Base-by-base conservation (phyloP, 768 basidiomycete genomes). In the Paxillus rubicundulus region DNA sequence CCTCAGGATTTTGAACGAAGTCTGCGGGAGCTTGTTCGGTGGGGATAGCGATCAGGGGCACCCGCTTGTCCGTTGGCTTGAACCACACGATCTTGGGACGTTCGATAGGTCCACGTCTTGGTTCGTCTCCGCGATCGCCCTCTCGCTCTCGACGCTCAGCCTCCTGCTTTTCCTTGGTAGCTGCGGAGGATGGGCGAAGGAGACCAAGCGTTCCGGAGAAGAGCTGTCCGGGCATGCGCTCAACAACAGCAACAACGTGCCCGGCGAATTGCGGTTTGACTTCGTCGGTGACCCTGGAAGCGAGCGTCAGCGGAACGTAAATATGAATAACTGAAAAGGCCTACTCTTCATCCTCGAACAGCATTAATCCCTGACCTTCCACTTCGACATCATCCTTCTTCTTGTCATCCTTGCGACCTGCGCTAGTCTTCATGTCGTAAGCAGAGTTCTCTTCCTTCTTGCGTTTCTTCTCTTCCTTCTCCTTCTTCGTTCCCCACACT, bases 331-430 rank as follows among this genome's bases (percentile, higher is more conserved):
- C 36, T 40, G 47, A 44, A 28, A 9, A 37, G 9, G 74, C 80
- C 40, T 65, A 92, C 86, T 97, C 95, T 75, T 98, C 97, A 62
- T 99, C 97, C 63, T 98, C 96, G 56, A 98, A 97, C 49, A 99
- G 74, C 80, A 92, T 89, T 61, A 98, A 72, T 5, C 96, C 96
- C 71, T 99, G 97, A 2, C 97, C 97, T 74, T 99, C 97, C 27
- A 99, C 97, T 70, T 99, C 97, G 28, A 99, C 96, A 64, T 98
- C 97, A 63, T 99, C 97, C 76, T 98, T 98, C 82, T 98, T 98
- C 85, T 99, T 99, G 76, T 98, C 96, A 64, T 94, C 92, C 73
- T 92, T 94, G 61, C 91, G 83, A 53, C 85, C 87, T 33, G 76
- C 81, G 39, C 73, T 77, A 6, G 84, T 78, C 69, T 86, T 91